These are phyloP conservation scores for Andrographis paniculata DNA, from an alignment of 305 asterid species.

Conservation along the genomic window DNA sequence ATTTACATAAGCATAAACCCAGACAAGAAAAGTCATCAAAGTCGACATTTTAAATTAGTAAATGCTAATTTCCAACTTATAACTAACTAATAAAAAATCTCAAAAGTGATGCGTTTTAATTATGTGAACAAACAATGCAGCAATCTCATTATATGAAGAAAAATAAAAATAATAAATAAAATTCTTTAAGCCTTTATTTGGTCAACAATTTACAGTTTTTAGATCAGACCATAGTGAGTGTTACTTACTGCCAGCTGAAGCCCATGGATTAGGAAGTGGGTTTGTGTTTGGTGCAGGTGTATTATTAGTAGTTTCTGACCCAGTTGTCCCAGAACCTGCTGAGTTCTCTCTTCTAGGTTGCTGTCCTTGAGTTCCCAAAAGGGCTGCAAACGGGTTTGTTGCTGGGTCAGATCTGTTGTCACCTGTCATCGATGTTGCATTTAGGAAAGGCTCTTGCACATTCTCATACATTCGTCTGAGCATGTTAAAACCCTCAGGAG, in stretches of 20 bases:
- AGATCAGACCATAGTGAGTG: too few relatives aligned
- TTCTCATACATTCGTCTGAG: slow-evolving; percentile 82
- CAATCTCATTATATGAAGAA: too few relatives aligned
- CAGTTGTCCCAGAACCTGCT: slow-evolving; percentile 31
- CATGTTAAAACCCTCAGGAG: slow-evolving; percentile 86
- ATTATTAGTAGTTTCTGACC: slow-evolving; percentile 32
- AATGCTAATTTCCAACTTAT: too few relatives aligned
- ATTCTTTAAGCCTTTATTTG: too few relatives aligned
- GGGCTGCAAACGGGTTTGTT: slow-evolving; percentile 65
- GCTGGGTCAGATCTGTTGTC: slow-evolving; percentile 30
- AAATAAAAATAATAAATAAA: too few relatives aligned
- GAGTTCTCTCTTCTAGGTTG: slow-evolving; percentile 37
- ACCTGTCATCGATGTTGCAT: slow-evolving; percentile 54
- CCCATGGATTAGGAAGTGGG: slow-evolving; percentile 83
- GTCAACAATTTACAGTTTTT: too few relatives aligned
- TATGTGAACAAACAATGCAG: too few relatives aligned
- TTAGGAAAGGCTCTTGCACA: slow-evolving; percentile 71
- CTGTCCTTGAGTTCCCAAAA: slow-evolving; percentile 48
- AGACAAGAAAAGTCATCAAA: too few relatives aligned
- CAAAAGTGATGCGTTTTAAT: too few relatives aligned
- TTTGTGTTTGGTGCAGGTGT: slow-evolving; percentile 49
- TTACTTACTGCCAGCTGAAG: slow-evolving; percentile 24
- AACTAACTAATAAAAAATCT: too few relatives aligned
- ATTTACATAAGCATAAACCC: too few relatives aligned
- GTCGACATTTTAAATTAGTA: too few relatives aligned